Evolutionary conservation across 2,329 filamentous ascomycete species (phyloP).

Genomic region (Pestalotiopsis sp.): DNA sequence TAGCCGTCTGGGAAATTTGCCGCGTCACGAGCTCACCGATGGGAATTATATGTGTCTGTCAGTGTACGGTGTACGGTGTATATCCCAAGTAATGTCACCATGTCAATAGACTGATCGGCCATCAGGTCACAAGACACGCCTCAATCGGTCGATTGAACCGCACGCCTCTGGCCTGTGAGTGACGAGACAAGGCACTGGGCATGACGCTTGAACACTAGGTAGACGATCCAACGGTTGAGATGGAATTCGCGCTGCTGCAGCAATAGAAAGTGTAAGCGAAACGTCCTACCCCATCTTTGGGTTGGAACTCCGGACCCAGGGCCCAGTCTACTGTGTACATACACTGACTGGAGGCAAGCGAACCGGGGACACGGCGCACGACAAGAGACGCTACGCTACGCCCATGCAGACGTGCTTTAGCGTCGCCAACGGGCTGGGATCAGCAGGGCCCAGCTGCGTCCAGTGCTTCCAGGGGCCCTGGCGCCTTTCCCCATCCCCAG

Average conservation of each 20-base stretch:
- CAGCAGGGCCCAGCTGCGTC: conserved; percentile 1
- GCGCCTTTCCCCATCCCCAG: neutral
- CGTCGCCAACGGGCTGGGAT: conserved; percentile 9
- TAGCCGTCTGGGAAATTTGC: neutral
- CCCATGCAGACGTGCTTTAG: neutral
- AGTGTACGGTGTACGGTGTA: too few species aligned
- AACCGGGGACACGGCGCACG: neutral
- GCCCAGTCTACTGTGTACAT: too few species aligned
- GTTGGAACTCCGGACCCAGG: neutral
- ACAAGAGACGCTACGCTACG: neutral
- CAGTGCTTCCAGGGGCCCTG: neutral
- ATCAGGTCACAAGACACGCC: too few species aligned
- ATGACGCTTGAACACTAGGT: too few species aligned
- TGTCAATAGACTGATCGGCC: too few species aligned
- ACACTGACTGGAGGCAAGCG: neutral
- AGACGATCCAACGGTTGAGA: neutral
- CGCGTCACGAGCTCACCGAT: neutral
- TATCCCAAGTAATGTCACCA: too few species aligned
- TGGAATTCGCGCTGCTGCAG: neutral
- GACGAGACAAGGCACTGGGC: too few species aligned
- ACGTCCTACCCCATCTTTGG: neutral
- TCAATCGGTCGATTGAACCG: too few species aligned
- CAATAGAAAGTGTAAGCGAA: neutral
- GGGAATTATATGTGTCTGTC: neutral
- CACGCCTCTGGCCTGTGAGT: too few species aligned